These are phyloP conservation scores for Melampsora occidentalis DNA, from an alignment of 1,284 basidiomycete genomes.

Conservation along the genomic window DNA sequence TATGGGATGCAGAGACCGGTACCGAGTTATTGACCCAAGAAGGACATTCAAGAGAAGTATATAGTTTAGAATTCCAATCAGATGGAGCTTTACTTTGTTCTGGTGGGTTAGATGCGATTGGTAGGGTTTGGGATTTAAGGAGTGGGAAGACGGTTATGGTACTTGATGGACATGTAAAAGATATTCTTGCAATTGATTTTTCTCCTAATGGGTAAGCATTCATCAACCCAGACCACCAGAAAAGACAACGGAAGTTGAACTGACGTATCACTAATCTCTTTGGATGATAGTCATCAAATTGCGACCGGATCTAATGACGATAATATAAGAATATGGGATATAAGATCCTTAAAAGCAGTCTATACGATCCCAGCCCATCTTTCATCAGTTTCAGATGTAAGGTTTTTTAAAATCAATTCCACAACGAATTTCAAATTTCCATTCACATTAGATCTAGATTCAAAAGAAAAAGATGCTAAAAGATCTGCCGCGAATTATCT, in stretches of 20 bases:
- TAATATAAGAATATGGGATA: constrained; percentile 97
- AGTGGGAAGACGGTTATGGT: constrained; percentile 97
- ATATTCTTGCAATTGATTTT: constrained; percentile 86
- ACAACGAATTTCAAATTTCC: constrained; percentile 51
- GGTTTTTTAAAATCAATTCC: constrained; percentile 70
- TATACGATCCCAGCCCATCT: constrained; percentile 96
- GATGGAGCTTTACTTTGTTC: constrained; percentile 91
- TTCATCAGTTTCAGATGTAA: constrained; percentile 88
- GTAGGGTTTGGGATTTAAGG: constrained; percentile 91
- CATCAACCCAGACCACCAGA: constrained; percentile 9
- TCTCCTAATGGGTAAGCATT: constrained; percentile 81
- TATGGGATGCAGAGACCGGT: constrained; percentile 84
- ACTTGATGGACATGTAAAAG: constrained; percentile 91
- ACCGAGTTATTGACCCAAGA: constrained; percentile 87
- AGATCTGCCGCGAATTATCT: constrained; percentile 37
- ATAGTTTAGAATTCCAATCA: constrained; percentile 87
- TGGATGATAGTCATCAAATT: constrained; percentile 74
- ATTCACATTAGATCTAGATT: constrained; percentile 53
- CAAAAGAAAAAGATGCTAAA: constrained; percentile 36
- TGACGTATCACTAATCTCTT: constrained; percentile 17
- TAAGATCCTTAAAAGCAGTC: constrained; percentile 82
- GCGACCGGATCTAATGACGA: constrained; percentile 96
- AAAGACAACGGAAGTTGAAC: background rate
- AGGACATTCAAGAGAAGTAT: constrained; percentile 96
- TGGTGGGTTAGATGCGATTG: constrained; percentile 93